A percentile compares a stretch with the other conserved stretches of the same genome.
Conservation (phyloP, 495 filamentous ascomycete species). For the Penicillium nucicola region DNA sequence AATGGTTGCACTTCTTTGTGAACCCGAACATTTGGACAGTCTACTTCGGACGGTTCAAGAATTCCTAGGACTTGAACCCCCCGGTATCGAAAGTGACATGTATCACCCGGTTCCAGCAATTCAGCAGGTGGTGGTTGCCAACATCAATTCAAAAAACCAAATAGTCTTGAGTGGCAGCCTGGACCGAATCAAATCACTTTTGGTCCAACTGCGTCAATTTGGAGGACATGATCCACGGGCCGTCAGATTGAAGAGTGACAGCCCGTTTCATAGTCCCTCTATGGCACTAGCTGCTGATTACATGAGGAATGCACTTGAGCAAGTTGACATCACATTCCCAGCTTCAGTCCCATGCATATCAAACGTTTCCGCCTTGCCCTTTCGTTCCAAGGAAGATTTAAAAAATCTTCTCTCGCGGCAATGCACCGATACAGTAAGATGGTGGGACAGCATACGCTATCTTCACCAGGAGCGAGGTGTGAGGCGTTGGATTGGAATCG, state of each 20-base stretch:
- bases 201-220: constrained; percentile 88
- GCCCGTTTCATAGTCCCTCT: constrained; percentile 88
- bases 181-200: constrained; percentile 75
- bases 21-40: constrained; percentile 63
- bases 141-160: constrained; percentile 93
- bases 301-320: constrained; percentile 62
- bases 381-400: constrained; percentile 66
- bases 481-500: constrained; percentile 86
- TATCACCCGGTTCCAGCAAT: constrained; percentile 64
- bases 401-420: constrained; percentile 72
- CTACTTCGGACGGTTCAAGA: constrained; percentile 74
- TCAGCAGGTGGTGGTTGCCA: constrained; percentile 86
- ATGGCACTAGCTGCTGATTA: constrained; percentile 80
- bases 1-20: constrained; percentile 91
- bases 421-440: constrained; percentile 84
- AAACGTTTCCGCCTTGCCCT: constrained; percentile 81
- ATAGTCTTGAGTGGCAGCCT: constrained; percentile 92
- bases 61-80: constrained; percentile 65
- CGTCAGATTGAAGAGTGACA: constrained; percentile 82
- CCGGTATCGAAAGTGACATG: constrained; percentile 59
- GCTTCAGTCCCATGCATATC: constrained; percentile 73
- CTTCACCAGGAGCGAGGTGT: constrained; percentile 84
- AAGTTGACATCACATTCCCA: constrained; percentile 66
- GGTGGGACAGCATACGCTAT: constrained; percentile 91
- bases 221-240: constrained; percentile 89